Conservation (phyloP, 768 basidiomycete genomes). For the Cubamyces lactineus region DNA sequence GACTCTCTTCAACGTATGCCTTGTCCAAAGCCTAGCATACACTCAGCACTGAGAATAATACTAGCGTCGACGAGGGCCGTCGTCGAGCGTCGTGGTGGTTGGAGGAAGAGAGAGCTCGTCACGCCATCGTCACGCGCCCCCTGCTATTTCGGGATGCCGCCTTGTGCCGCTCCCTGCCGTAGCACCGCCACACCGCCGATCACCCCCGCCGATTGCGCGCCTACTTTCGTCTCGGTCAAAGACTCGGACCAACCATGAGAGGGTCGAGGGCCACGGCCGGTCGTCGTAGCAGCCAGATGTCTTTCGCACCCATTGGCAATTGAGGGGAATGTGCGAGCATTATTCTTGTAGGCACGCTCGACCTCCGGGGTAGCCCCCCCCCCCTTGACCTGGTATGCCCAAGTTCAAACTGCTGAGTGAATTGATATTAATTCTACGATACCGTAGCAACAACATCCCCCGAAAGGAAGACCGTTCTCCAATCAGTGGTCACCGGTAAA, state of each 20-base stretch:
- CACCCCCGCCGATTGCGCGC: not conserved
- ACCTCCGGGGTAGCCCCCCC: conserved; percentile 31
- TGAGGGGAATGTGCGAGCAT: conserved; percentile 89
- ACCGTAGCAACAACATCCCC: conserved; percentile 27
- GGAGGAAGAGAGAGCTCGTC: conserved; percentile 7
- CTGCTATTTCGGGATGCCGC: conserved; percentile 8
- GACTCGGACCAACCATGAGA: no score
- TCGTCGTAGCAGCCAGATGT: no score
- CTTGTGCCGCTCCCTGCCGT: conserved; percentile 12
- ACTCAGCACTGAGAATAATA: not conserved
- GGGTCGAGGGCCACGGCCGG: no score
- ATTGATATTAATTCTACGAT: not conserved
- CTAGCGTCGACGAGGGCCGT: not conserved
- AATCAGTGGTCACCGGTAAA: conserved; percentile 14
- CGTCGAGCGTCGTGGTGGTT: conserved; percentile 9
- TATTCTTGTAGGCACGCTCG: conserved; percentile 73
- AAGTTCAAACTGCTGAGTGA: not conserved
- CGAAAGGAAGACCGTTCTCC: conserved; percentile 29
- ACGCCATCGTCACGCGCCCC: not conserved
- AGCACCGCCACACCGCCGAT: conserved; percentile 8
- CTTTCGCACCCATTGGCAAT: conserved; percentile 43
- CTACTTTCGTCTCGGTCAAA: no score
- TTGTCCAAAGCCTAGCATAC: not conserved
- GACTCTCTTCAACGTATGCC: not conserved
- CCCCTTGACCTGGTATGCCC: conserved; percentile 33